Evolutionary conservation across 495 filamentous ascomycete species (phyloP), one percentile per base, ranked within the genome.

Genomic region (Neurospora sp.): DNA sequence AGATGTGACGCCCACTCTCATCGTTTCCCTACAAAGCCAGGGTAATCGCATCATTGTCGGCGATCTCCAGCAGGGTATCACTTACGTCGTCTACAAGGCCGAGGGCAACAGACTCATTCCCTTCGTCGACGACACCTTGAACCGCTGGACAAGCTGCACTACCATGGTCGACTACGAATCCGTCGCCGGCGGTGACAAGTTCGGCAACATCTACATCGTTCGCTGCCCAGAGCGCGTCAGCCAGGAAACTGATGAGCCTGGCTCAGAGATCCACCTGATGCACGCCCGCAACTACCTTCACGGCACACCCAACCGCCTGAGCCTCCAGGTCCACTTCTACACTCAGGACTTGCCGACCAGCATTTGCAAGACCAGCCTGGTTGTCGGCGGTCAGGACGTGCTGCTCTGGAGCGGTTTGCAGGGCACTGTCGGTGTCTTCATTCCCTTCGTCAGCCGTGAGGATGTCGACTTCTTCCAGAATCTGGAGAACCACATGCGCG

Each of bases 91-190:
- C 38, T 98, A 96, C 84, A 98, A 99, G 80, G 92, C 91, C 54
- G 90, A 94, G 76, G 92, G 93, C 76, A 97, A 98, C 81, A 89
- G 90, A 41, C 85, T 98, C 44, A 95, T 99, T 74, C 92, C 94
- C 0, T 99, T 98, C 74, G 92, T 87, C 18, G 96, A 98, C 78
- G 96, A 99, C 80, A 90, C 90, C 18, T 85, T 98, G 72, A 85
- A 95, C 42, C 90, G 96, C 31, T 98, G 93, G 92, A 97, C 93
- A 1, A 95, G 93, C 2, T 90, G 91, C 69, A 92, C 90, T 1
- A 87, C 93, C 7, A 97, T 98, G 95, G 91, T 98, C 1, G 96
- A 99, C 80, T 99, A 99, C 82, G 96, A 98, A 80, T 97, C 95
- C 1, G 90, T 92, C 20, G 96, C 94, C 12, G 96, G 95, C 41